phyloP scores from a whole-genome alignment of 805 yeast genomes.

The Saturnispora gosingensis region DNA sequence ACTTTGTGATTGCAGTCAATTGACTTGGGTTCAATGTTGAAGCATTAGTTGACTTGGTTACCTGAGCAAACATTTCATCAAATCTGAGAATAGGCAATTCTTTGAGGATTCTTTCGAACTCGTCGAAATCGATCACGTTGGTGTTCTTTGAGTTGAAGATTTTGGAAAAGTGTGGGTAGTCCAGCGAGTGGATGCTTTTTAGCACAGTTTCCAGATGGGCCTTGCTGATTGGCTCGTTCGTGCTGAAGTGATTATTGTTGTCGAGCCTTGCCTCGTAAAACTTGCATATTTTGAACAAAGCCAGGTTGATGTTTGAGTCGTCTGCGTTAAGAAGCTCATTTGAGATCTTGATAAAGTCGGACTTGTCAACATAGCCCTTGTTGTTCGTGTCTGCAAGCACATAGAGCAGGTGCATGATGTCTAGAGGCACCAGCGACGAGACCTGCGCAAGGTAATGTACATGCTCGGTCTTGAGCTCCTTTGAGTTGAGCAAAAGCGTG shows the following conservation, averaged over 20 bases:
- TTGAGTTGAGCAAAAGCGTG: constrained; percentile 34
- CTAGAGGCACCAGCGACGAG: constrained; percentile 35
- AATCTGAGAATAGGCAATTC: constrained; percentile 24
- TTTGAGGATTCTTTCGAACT: constrained; percentile 13
- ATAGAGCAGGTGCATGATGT: constrained; percentile 64
- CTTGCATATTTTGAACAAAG: constrained; percentile 46
- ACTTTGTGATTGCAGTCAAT: constrained; percentile 17
- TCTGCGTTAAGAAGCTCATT: constrained; percentile 37
- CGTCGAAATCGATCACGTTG: background rate
- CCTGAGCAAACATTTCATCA: constrained; percentile 11
- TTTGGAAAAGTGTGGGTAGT: constrained; percentile 11
- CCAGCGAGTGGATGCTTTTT: constrained; percentile 6
- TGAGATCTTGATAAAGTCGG: constrained; percentile 71
- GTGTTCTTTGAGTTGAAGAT: constrained; percentile 6
- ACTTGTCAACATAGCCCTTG: constrained; percentile 44
- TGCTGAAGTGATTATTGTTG: background rate
- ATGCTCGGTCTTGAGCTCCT: constrained; percentile 20
- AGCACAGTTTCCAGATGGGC: constrained; percentile 4
- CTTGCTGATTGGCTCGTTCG: constrained; percentile 3
- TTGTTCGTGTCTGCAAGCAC: constrained; percentile 66
- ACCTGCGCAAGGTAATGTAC: constrained; percentile 17
- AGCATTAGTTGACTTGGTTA: constrained; percentile 12
- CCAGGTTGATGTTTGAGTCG: constrained; percentile 36
- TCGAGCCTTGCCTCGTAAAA: constrained; percentile 30
- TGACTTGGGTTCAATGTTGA: constrained; percentile 14